A percentile compares a stretch with the other conserved stretches of the same genome.
Conservation (phyloP, 495 filamentous ascomycete species). For the Penicillium maclennaniae region DNA sequence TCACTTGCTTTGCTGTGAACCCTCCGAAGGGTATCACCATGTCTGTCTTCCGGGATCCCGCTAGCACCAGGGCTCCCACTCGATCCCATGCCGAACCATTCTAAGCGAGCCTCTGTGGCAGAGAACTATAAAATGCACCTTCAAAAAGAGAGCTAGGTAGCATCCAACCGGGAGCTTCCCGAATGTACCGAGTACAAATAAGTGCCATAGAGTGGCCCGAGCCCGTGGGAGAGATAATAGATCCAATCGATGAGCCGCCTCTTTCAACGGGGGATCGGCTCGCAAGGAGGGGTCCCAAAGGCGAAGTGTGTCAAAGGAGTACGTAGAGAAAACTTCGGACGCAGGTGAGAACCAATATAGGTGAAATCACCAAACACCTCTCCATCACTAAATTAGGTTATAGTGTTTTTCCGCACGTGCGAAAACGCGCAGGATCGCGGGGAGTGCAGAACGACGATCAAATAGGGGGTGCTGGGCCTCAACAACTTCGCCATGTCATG, state of each 20-base stretch:
- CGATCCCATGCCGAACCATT: neutral
- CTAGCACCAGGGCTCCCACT: constrained; percentile 4
- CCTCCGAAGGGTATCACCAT: constrained; percentile 19
- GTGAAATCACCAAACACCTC: neutral
- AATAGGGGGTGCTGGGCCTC: constrained; percentile 12
- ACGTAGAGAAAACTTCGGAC: neutral
- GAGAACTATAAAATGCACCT: neutral
- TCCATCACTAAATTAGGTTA: constrained; percentile 16
- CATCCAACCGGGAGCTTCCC: neutral
- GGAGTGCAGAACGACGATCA: constrained; percentile 24
- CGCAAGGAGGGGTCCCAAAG: neutral
- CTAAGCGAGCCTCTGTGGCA: neutral
- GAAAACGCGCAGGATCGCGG: constrained; percentile 24
- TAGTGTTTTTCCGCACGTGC: constrained; percentile 19
- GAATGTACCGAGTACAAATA: neutral
- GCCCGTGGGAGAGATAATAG: neutral
- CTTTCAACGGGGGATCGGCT: constrained; percentile 1
- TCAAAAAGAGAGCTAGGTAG: neutral
- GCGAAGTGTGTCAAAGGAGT: neutral
- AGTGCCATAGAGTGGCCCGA: neutral
- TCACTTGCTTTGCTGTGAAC: constrained; percentile 1
- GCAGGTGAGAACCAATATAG: neutral
- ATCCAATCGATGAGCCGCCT: neutral
- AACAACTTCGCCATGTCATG: constrained; percentile 5
- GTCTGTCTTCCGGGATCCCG: neutral